These are phyloP conservation scores for Cichorium intybus DNA, from an alignment of 140 eudicot species.

Conservation along the genomic window DNA sequence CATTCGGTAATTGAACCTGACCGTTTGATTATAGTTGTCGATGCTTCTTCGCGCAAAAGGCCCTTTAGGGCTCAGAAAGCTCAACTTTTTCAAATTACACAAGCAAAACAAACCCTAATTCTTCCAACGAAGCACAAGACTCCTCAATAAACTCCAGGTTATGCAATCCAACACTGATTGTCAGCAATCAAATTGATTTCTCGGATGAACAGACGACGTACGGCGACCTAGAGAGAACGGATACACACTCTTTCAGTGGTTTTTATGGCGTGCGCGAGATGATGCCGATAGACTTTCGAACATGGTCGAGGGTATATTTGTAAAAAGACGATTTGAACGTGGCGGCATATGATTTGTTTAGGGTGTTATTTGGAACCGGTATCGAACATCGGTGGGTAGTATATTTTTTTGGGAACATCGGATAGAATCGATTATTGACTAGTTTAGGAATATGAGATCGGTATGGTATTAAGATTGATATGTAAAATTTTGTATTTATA, in stretches of 20 bases:
- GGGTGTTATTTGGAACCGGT: neutral
- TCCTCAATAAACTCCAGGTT: neutral
- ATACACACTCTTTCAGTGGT: slow-evolving; percentile 14
- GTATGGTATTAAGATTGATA: too few species aligned
- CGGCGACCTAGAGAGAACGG: slow-evolving; percentile 9
- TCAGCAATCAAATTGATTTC: neutral
- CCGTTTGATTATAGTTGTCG: slow-evolving; percentile 40
- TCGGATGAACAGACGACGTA: slow-evolving; percentile 1
- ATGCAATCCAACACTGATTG: neutral
- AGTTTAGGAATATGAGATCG: too few species aligned
- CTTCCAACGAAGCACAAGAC: neutral
- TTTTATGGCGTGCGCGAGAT: slow-evolving; percentile 21
- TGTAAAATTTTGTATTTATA: too few species aligned
- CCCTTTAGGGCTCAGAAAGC: slow-evolving; percentile 31
- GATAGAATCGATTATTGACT: too few species aligned
- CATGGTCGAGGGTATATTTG: slow-evolving; percentile 25
- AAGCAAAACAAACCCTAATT: slow-evolving; percentile 24
- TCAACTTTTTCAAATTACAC: slow-evolving; percentile 4
- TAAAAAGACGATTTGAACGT: neutral
- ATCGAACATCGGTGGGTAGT: too few species aligned
- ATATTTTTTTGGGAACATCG: too few species aligned
- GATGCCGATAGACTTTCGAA: slow-evolving; percentile 24
- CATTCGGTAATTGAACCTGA: slow-evolving; percentile 69
- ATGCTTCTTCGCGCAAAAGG: slow-evolving; percentile 23
- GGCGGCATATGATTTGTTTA: slow-evolving; percentile 26